Conservation (phyloP, 306 rosid genomes). For the Bauhinia variegata region DNA sequence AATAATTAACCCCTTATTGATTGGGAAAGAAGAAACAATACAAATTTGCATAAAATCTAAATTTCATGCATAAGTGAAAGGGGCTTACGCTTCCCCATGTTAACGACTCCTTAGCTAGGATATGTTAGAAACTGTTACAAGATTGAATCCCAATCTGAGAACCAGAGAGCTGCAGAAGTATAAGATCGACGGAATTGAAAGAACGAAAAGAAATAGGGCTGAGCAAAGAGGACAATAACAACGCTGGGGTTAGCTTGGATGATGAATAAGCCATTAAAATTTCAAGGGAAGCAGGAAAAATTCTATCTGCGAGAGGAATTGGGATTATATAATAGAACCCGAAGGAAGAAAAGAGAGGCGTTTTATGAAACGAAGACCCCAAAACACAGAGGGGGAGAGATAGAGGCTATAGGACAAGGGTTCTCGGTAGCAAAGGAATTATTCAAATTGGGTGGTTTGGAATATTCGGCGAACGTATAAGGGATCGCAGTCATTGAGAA, state of each 20-base stretch:
- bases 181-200: conserved; percentile 46
- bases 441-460: conserved; percentile 29
- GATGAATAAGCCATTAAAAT: conserved; percentile 72
- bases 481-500: not conserved
- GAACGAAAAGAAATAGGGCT: conserved; percentile 37
- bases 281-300: conserved; percentile 8
- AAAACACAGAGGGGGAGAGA: not conserved
- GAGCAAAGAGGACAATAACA: not conserved
- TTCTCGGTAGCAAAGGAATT: conserved; percentile 25
- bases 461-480: conserved; percentile 47
- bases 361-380: conserved; percentile 15
- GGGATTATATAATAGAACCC: not conserved
- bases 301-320: not conserved
- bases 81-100: conserved; percentile 92
- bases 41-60: not conserved
- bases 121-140: conserved; percentile 46
- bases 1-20: not conserved
- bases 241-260: conserved; percentile 39
- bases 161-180: conserved; percentile 33
- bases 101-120: conserved; percentile 30
- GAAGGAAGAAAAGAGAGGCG: not conserved
- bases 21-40: conserved; percentile 10
- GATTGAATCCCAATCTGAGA: conserved; percentile 47
- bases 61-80: not conserved
- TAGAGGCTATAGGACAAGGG: not conserved